These are phyloP conservation scores for Rosa chinensis DNA, from an alignment of 306 rosid species.

Conservation along the genomic window DNA sequence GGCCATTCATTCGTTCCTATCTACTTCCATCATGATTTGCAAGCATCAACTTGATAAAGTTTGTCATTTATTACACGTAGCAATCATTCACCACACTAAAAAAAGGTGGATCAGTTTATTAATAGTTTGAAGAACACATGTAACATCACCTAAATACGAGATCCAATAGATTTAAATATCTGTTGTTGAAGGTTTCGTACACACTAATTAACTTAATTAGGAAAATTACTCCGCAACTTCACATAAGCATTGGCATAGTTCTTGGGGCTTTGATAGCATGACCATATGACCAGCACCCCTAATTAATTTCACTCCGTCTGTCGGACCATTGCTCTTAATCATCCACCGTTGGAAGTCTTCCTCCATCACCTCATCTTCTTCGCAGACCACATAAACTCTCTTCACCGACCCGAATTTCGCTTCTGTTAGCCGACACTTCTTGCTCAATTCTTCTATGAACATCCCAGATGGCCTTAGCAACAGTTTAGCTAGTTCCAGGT, in stretches of 20 bases:
- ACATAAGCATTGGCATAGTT: conserved; percentile 24
- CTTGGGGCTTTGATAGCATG: conserved; percentile 31
- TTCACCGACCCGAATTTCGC: conserved; percentile 27
- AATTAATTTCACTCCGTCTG: conserved; percentile 11
- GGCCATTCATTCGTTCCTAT: no score
- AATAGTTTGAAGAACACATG: background rate
- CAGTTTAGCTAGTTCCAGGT: conserved; percentile 28
- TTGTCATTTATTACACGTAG: background rate
- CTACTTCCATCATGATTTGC: background rate
- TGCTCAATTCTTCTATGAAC: conserved; percentile 24
- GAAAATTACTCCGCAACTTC: background rate
- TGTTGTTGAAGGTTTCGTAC: background rate
- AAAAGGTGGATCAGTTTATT: background rate
- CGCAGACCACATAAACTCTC: conserved; percentile 18
- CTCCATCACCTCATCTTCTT: conserved; percentile 32
- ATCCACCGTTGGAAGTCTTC: conserved; percentile 35
- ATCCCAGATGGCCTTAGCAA: conserved; percentile 28
- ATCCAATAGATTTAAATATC: background rate
- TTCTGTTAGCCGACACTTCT: conserved; percentile 19
- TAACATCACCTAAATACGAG: background rate
- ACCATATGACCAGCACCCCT: conserved; percentile 30
- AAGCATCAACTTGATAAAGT: background rate
- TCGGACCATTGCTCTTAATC: conserved; percentile 16
- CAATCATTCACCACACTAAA: background rate
- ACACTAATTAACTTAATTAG: background rate